Percentiles rank a stretch among this genome's conserved stretches.
Evolutionary conservation across 2,329 filamentous ascomycete genomes (phyloP).

Genomic region (Orbilia javanica): DNA sequence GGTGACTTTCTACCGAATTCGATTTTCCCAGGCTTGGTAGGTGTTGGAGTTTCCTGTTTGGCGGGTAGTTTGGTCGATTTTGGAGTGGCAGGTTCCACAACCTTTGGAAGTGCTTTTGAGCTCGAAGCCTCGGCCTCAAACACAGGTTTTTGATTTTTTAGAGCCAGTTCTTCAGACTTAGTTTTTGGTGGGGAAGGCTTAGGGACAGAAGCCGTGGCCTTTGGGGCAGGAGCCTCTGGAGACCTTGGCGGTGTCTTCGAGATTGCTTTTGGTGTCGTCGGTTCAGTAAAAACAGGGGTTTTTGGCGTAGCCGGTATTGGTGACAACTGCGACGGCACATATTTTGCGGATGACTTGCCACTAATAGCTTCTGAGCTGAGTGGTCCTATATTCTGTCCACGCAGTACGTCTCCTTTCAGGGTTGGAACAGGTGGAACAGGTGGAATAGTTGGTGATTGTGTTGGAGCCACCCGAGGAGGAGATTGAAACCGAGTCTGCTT

Average conservation of each 20-base stretch:
- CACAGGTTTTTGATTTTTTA: slow-evolving; percentile 3
- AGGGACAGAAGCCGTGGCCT: not conserved
- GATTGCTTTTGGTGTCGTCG: slow-evolving; percentile 39
- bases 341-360: slow-evolving; percentile 13
- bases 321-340: slow-evolving; percentile 32
- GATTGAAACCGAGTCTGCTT: slow-evolving; percentile 56
- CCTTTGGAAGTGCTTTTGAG: slow-evolving; percentile 29
- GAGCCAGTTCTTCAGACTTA: slow-evolving; percentile 14
- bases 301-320: slow-evolving; percentile 34
- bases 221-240: slow-evolving; percentile 28
- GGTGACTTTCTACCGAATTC: slow-evolving; percentile 53
- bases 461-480: slow-evolving; percentile 22
- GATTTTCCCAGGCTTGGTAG: slow-evolving; percentile 41
- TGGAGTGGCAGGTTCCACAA: slow-evolving; percentile 34
- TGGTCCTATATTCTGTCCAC: slow-evolving; percentile 8
- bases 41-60: slow-evolving; percentile 37
- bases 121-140: slow-evolving; percentile 25
- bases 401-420: slow-evolving; percentile 25
- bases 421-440: slow-evolving; percentile 13
- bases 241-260: slow-evolving; percentile 27
- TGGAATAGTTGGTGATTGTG: not conserved
- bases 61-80: slow-evolving; percentile 27
- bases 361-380: not conserved
- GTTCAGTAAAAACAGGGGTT: slow-evolving; percentile 22
- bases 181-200: slow-evolving; percentile 24